Conservation (phyloP, 495 filamentous ascomycete genomes). For the Lasiosphaeria hispida region DNA sequence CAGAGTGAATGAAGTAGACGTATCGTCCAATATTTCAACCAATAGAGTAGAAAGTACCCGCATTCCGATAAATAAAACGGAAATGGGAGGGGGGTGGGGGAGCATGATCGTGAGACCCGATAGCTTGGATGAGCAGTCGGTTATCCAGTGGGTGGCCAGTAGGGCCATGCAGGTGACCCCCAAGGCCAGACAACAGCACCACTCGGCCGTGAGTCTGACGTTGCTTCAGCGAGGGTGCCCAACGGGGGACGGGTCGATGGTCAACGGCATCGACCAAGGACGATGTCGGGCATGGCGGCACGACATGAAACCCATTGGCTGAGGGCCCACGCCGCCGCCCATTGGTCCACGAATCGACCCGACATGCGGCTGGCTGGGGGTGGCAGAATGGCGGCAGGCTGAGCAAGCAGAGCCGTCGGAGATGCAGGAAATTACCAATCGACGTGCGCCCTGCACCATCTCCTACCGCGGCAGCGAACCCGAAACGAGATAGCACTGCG, state of each 20-base stretch:
- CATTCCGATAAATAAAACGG: too few relatives aligned
- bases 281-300: slow-evolving; percentile 7
- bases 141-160: not conserved
- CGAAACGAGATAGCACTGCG: slow-evolving; percentile 4
- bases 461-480: slow-evolving; percentile 1
- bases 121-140: not conserved
- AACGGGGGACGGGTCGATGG: not conserved
- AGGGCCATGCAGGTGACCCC: slow-evolving; percentile 1
- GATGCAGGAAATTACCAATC: slow-evolving; percentile 17
- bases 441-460: not conserved
- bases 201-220: not conserved
- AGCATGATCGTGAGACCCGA: not conserved
- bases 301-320: not conserved
- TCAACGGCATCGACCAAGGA: too few relatives aligned
- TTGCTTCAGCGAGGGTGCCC: slow-evolving; percentile 7
- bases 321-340: not conserved
- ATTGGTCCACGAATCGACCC: slow-evolving; percentile 10
- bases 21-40: too few relatives aligned
- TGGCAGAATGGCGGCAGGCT: slow-evolving; percentile 2
- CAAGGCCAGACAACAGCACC: not conserved
- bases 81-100: too few relatives aligned
- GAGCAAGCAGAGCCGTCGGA: slow-evolving; percentile 12
- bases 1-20: too few relatives aligned
- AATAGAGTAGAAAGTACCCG: too few relatives aligned
- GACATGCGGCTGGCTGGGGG: not conserved